Evolutionary conservation across 176 grass and related monocot genomes (phyloP).

Genomic region (Poa annua): DNA sequence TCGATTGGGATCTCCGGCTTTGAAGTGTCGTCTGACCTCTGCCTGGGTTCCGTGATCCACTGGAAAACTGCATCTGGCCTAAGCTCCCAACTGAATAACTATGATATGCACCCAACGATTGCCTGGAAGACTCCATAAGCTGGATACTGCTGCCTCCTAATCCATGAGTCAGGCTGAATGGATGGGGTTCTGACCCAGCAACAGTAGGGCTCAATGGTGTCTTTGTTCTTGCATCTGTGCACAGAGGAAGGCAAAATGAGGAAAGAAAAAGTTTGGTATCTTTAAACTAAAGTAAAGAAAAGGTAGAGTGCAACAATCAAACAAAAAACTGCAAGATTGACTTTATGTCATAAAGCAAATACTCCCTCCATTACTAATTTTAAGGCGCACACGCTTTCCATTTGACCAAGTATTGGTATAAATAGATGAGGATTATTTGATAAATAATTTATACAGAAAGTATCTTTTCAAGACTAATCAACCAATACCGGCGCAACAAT

Average conservation of each 20-base stretch:
- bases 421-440: too few species aligned
- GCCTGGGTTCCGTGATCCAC: constrained; percentile 61
- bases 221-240: constrained; percentile 76
- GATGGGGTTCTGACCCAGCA: constrained; percentile 75
- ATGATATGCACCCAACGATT: constrained; percentile 68
- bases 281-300: constrained; percentile 1
- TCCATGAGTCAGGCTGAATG: constrained; percentile 73
- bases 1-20: constrained; percentile 86
- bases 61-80: constrained; percentile 91
- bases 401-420: too few species aligned
- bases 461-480: too few species aligned
- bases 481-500: too few species aligned
- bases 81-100: constrained; percentile 96
- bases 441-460: too few species aligned
- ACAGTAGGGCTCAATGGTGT: constrained; percentile 91
- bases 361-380: too few species aligned
- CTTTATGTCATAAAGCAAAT: constrained; percentile 5
- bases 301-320: neutral
- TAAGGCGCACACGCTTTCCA: too few species aligned
- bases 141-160: constrained; percentile 71
- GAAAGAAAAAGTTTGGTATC: constrained; percentile 3
- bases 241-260: constrained; percentile 28
- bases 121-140: constrained; percentile 79
- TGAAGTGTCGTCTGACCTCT: constrained; percentile 88
- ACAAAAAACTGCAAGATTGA: neutral